These are phyloP conservation scores for Cicer pinnatifidum DNA, from an alignment of 306 rosid genomes.

Conservation along the genomic window DNA sequence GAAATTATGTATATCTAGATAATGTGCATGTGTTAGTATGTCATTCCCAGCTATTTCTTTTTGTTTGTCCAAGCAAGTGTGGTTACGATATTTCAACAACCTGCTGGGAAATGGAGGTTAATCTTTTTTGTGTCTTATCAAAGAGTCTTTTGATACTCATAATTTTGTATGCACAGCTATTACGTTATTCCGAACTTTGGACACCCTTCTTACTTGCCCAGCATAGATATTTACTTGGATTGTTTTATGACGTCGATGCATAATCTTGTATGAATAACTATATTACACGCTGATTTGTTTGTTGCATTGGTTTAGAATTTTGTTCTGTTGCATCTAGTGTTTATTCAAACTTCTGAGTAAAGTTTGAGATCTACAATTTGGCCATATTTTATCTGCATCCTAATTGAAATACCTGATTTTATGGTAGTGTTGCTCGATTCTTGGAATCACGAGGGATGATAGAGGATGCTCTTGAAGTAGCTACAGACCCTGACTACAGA, in stretches of 20 bases:
- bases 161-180: constrained; percentile 18
- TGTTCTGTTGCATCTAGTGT: constrained; percentile 29
- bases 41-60: constrained; percentile 17
- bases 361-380: constrained; percentile 34
- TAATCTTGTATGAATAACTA: constrained; percentile 20
- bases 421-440: constrained; percentile 90
- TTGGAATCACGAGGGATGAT: constrained; percentile 98
- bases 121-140: constrained; percentile 37
- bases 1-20: constrained; percentile 15
- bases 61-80: constrained; percentile 20
- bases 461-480: constrained; percentile 97
- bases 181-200: constrained; percentile 27
- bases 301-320: constrained; percentile 24
- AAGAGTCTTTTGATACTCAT: constrained; percentile 15
- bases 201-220: constrained; percentile 23
- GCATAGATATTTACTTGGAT: constrained; percentile 26
- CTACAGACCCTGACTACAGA: constrained; percentile 94
- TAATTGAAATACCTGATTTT: constrained; percentile 42
- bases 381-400: constrained; percentile 37
- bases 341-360: constrained; percentile 20
- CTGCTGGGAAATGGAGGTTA: constrained; percentile 1
- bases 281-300: constrained; percentile 22
- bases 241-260: constrained; percentile 33
- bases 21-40: constrained; percentile 10
- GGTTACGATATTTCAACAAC: constrained; percentile 40